Evolutionary conservation across 495 filamentous ascomycete genomes (phyloP).

Genomic region (Hyphodiscus hymeniophilus): DNA sequence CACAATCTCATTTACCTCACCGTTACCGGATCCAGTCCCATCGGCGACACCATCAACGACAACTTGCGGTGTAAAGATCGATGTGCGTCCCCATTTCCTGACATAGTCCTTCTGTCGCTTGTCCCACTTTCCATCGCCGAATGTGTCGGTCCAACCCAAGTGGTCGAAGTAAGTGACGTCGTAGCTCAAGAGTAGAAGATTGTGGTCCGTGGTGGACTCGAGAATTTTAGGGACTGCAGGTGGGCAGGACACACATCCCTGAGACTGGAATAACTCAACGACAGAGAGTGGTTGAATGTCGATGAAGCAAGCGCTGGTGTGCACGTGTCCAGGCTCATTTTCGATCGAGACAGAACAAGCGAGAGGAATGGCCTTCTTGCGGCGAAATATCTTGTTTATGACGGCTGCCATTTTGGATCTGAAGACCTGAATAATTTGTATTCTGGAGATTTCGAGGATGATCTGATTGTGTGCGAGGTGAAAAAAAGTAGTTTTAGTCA

Average conservation of each 20-base stretch:
- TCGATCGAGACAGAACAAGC: too few relatives aligned
- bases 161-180: slow-evolving; percentile 19
- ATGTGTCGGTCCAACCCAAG: slow-evolving; percentile 19
- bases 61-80: slow-evolving; percentile 15
- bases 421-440: too few relatives aligned
- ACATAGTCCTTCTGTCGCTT: slow-evolving; percentile 16
- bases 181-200: slow-evolving; percentile 18
- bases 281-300: too few relatives aligned
- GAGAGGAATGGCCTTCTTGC: too few relatives aligned
- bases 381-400: too few relatives aligned
- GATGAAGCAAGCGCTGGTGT: too few relatives aligned
- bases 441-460: too few relatives aligned
- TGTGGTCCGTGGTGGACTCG: slow-evolving; percentile 4
- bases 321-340: too few relatives aligned
- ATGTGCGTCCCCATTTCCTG: slow-evolving; percentile 6
- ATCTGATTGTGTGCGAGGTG: too few relatives aligned
- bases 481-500: too few relatives aligned
- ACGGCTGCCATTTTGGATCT: too few relatives aligned
- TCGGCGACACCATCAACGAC: slow-evolving; percentile 19
- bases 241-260: slow-evolving; percentile 17
- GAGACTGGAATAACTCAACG: slow-evolving; percentile 17
- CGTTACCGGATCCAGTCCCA: slow-evolving; percentile 10
- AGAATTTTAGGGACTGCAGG: slow-evolving; percentile 7
- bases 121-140: slow-evolving; percentile 7
- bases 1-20: slow-evolving; percentile 4